Evolutionary conservation across 2,329 filamentous ascomycete genomes (phyloP), one percentile per base, ranked within the genome.

Genomic region (Ceratocystis diversiconidia): DNA sequence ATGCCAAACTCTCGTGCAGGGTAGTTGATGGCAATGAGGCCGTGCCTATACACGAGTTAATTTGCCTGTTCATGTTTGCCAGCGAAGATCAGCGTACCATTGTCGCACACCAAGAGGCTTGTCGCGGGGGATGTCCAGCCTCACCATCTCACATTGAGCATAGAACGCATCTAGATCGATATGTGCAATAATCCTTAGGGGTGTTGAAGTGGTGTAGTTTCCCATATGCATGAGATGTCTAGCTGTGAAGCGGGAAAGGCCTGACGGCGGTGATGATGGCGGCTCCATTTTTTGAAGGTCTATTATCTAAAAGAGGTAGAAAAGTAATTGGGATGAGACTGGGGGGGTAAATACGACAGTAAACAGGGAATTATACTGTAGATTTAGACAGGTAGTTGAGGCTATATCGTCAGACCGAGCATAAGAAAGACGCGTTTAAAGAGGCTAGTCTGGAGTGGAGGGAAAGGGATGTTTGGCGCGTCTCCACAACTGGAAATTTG

Each of bases 111-210:
- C 94, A 28, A 99, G 82, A 8, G 94, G 94, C 69, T 85, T 82
- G 66, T 90, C 83, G 68, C 89, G 85, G 15, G 87, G 78, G 10
- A 89, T 78, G 12, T 85, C 86, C 57, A 97, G 80, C 6, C 94
- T 85, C 8, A 96, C 85, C 82, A 92, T 95, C 76, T 99, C 94
- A 73, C 91, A 96, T 78, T 99, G 94, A 2, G 89, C 88, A 74
- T 99, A 99, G 76, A 99, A 99, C 48, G 92, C 92, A 82, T 99
- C 94, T 67, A 99, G 85, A 72, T 99, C 94, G 69, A 97, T 85
- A 74, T 96, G 92, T 5, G 90, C 90, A 70, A 96, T 85, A 32
- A 95, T 88, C 59, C 94, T 86, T 44, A 99, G 80, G 1, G 92
- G 92, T 62, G 85, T 90, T 7, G 85, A 84, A 0, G 86, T 80